Evolutionary conservation across 2,329 filamentous ascomycete species (phyloP).

Genomic region (Aspergillus tanneri): DNA sequence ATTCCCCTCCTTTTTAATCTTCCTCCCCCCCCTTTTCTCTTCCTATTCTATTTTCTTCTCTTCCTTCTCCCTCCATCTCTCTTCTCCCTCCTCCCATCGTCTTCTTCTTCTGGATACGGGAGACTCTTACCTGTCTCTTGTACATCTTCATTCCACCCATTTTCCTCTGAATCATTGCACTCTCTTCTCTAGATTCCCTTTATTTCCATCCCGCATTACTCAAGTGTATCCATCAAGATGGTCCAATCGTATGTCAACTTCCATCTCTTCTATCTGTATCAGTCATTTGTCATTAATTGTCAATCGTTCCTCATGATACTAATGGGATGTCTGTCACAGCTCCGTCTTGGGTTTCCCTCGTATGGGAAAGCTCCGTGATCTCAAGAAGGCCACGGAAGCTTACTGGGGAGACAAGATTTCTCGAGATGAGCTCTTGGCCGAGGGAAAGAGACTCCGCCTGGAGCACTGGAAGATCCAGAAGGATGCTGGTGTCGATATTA

Average conservation of each 20-base stretch:
- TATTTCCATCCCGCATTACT: conserved; percentile 11
- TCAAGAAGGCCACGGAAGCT: conserved; percentile 99
- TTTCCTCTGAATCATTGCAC: conserved; percentile 3
- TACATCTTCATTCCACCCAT: conserved; percentile 16
- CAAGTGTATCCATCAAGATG: conserved; percentile 49
- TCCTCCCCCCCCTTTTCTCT: conserved; percentile 5
- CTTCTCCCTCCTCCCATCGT: conserved; percentile 18
- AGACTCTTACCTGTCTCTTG: conserved; percentile 26
- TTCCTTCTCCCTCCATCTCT: conserved; percentile 5
- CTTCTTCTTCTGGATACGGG: conserved; percentile 31
- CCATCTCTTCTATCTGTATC: not conserved
- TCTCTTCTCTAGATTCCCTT: conserved; percentile 4
- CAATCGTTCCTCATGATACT: not conserved
- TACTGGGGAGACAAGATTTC: conserved; percentile 96
- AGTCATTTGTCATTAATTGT: too few relatives aligned
- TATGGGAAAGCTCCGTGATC: conserved; percentile 96
- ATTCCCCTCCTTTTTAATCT: conserved; percentile 12
- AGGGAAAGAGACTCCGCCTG: conserved; percentile 94
- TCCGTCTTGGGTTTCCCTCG: conserved; percentile 97
- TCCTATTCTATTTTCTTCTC: conserved; percentile 10
- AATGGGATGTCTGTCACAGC: conserved; percentile 30
- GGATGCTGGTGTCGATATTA: conserved; percentile 93
- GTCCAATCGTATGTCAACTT: conserved; percentile 57
- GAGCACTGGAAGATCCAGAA: conserved; percentile 99
- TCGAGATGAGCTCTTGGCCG: conserved; percentile 81